Evolutionary conservation across 805 yeast genomes (phyloP), one percentile per base, ranked within the genome.

Genomic region (Yarrowia sp.): DNA sequence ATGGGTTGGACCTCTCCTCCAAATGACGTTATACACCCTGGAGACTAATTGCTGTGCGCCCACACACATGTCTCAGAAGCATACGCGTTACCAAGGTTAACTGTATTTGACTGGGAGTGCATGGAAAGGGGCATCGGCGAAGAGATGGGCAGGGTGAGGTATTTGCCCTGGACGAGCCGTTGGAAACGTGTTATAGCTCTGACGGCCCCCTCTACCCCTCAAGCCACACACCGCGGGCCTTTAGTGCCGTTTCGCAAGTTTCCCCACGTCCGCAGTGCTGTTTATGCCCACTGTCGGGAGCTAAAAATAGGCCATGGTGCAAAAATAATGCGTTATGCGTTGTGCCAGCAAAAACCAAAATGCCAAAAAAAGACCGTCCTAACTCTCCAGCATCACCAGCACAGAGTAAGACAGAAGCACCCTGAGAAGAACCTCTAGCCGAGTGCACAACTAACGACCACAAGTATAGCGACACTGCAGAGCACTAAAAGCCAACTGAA

Each of bases 81-180:
- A 53, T 53, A 53, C 59, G 59, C 59, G 59, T 53, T 38, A 36
- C 58, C 59, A 53, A 53, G 59, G 59, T 40, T 53, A 53, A 53
- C 59, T 53, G 36, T 53, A 53, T 53, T 53, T 40, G 45, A 11
- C 36, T 53, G 59, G 59, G 59, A 40, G 36, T 53, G 59, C 59
- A 53, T 38, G 59, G 59, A 40, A 53, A 53, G 59, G 59, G 59
- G 59, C 36, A 40, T 53, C 43, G 58, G 45, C 16, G n/a, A 50
- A 36, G 58, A 53, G 59, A 22, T 19, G 43, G 16, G 16, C 35
- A 19, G 11, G 10, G 35, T 53, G 55, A 14, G 38, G 26, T 36
- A 16, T 52, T 52, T 52, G 42, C 12, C 12, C 40, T 10, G 32
- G 32, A 26, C 32, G 32, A 26, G 32, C 32, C 7, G 32, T 26